Percentiles rank a stretch among this genome's conserved stretches.
These are phyloP conservation scores for Odontarrhena argentea DNA, from an alignment of 345 rosid species.

Conservation along the genomic window DNA sequence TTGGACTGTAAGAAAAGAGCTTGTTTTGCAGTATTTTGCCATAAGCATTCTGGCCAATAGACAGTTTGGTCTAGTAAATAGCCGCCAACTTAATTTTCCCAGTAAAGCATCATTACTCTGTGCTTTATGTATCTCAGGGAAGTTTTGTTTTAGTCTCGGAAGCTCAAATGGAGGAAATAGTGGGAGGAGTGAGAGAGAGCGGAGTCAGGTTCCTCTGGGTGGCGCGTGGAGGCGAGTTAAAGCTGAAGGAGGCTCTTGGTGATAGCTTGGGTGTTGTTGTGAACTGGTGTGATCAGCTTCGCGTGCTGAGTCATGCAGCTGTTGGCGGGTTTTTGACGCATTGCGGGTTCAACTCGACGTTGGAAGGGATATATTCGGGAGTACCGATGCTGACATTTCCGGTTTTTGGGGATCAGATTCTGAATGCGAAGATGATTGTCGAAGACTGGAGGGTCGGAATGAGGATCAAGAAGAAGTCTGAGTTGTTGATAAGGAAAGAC, in stretches of 20 bases:
- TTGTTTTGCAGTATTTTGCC: too few relatives aligned
- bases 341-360: constrained; percentile 66
- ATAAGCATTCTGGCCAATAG: too few relatives aligned
- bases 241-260: constrained; percentile 14
- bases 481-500: constrained; percentile 41
- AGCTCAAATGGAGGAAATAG: constrained; percentile 49
- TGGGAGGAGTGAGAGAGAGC: constrained; percentile 40
- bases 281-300: constrained; percentile 63
- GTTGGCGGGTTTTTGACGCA: constrained; percentile 72
- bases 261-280: constrained; percentile 34
- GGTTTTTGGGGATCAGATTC: constrained; percentile 49
- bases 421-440: constrained; percentile 51
- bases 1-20: too few relatives aligned
- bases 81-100: too few relatives aligned
- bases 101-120: too few relatives aligned
- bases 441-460: constrained; percentile 64
- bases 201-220: constrained; percentile 50
- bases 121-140: constrained; percentile 50
- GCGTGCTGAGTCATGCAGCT: constrained; percentile 53
- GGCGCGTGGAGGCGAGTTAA: constrained; percentile 39
- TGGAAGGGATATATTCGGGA: constrained; percentile 54
- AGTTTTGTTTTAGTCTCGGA: constrained; percentile 46
- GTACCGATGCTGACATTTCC: constrained; percentile 58
- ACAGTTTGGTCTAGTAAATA: too few relatives aligned
- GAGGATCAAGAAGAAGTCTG: constrained; percentile 33